Evolutionary conservation across 148 eudicot species (phyloP), one percentile per base, ranked within the genome.

Genomic region (Agrostemma githago): DNA sequence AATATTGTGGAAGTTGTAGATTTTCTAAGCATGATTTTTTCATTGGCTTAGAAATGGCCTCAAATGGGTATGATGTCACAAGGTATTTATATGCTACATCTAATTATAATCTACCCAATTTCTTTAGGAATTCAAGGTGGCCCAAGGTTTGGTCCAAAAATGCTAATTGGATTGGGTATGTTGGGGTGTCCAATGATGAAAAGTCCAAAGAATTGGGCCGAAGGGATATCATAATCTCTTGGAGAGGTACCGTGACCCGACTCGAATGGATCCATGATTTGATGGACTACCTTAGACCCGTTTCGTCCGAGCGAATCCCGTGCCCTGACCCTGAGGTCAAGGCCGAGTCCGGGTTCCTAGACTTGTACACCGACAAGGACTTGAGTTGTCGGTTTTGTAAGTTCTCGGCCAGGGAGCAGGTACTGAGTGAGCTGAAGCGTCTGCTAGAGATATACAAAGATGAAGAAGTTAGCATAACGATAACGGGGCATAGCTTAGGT

Each of bases 401-500:
- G 64, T 83, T 78, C 72, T 88, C 89, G 8, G 92, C 86, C 0
- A 68, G 92, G 10, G 92, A 88, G 40, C 92, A 89, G 65, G 38
- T 89, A 6, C 17, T 89, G 19, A 48, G 79, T 5, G 90, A 89
- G 78, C 78, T 89, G 1, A 83, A 77, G 21, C 75, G 89, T 9
- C 61, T 90, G 12, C 46, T 81, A 10, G 85, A 84, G 5, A 42
- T 15, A 39, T 83, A 87, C 66, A 65, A 72, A 0, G 43, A 77
- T 19, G 96, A 93, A 46, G 92, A 93, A 14, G 15, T 93, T 42
- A 92, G 97, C 82, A 78, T 92, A 19, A 90, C 87, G 2, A 74
- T 90, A 6, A 90, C 92, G 2, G 97, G 97, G 0, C 97, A 92
- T 54, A 92, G 97, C 59, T 63, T 92, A n/a, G 97, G 97, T 0